Percentiles rank a stretch among this genome's conserved stretches.
phyloP scores from a whole-genome alignment of 2,329 filamentous ascomycete genomes.

The Apiospora aurea region DNA sequence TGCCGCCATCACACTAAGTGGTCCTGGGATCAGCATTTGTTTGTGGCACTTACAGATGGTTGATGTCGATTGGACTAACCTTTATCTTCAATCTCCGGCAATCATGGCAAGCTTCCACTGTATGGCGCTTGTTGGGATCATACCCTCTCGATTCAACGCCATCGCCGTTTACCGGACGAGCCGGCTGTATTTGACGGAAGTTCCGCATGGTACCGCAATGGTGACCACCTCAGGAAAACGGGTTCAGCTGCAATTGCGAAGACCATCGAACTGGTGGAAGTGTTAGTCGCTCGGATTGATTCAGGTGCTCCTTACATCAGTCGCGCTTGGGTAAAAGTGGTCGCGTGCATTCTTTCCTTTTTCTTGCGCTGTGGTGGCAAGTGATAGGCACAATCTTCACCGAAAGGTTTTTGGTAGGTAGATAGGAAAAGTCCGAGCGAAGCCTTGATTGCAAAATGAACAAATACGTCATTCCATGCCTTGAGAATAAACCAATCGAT shows the following conservation, averaged over 20 bases:
- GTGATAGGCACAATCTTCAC: background rate
- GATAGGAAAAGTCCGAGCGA: background rate
- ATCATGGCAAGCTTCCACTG: conserved; percentile 26
- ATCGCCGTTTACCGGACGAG: background rate
- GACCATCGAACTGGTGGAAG: background rate
- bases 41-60: background rate
- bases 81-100: conserved; percentile 26
- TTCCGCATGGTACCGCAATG: conserved; percentile 7
- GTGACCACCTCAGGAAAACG: background rate
- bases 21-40: background rate
- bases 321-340: background rate
- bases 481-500: conserved; percentile 7
- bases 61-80: background rate
- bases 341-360: background rate
- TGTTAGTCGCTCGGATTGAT: background rate
- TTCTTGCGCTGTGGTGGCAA: background rate
- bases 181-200: conserved; percentile 10
- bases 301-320: background rate
- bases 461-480: conserved; percentile 2
- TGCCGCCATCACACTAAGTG: conserved; percentile 42
- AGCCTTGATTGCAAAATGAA: background rate
- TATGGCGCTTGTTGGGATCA: background rate
- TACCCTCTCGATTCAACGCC: background rate
- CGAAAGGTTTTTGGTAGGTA: background rate
- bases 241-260: background rate